Evolutionary conservation across 768 basidiomycete species (phyloP).

Genomic region (Termitomyces sp.): DNA sequence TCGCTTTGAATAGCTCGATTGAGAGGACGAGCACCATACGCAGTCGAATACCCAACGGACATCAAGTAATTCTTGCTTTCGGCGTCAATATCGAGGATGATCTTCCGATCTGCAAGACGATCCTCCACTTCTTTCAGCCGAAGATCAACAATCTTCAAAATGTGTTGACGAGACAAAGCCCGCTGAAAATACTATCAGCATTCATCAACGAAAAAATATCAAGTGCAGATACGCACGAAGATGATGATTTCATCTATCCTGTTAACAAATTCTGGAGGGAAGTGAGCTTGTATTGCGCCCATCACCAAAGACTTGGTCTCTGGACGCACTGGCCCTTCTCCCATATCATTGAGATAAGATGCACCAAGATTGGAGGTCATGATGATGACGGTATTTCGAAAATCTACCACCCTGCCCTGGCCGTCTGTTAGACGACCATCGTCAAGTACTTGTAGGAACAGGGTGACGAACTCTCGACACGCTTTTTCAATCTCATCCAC

Average conservation of each 20-base stretch:
- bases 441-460: slow-evolving; percentile 78
- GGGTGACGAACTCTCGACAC: slow-evolving; percentile 54
- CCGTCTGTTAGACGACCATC: slow-evolving; percentile 92
- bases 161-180: slow-evolving; percentile 68
- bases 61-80: slow-evolving; percentile 73
- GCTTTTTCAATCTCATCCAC: slow-evolving; percentile 94
- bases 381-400: slow-evolving; percentile 90
- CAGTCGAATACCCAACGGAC: slow-evolving; percentile 73
- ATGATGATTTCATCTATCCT: slow-evolving; percentile 85
- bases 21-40: slow-evolving; percentile 90
- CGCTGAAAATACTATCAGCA: slow-evolving; percentile 49
- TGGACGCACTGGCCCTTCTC: slow-evolving; percentile 61
- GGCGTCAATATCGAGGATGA: slow-evolving; percentile 73
- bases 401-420: slow-evolving; percentile 86
- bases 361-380: slow-evolving; percentile 94
- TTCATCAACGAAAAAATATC: neutral
- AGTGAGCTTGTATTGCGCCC: slow-evolving; percentile 76
- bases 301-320: slow-evolving; percentile 67
- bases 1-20: slow-evolving; percentile 91
- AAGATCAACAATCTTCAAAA: slow-evolving; percentile 85
- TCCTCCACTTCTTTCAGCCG: slow-evolving; percentile 83
- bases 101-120: slow-evolving; percentile 76
- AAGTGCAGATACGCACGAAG: slow-evolving; percentile 44
- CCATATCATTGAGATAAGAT: slow-evolving; percentile 69
- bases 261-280: slow-evolving; percentile 92